These are phyloP conservation scores for Candida nitratophila DNA, from an alignment of 805 yeast species.

Conservation along the genomic window DNA sequence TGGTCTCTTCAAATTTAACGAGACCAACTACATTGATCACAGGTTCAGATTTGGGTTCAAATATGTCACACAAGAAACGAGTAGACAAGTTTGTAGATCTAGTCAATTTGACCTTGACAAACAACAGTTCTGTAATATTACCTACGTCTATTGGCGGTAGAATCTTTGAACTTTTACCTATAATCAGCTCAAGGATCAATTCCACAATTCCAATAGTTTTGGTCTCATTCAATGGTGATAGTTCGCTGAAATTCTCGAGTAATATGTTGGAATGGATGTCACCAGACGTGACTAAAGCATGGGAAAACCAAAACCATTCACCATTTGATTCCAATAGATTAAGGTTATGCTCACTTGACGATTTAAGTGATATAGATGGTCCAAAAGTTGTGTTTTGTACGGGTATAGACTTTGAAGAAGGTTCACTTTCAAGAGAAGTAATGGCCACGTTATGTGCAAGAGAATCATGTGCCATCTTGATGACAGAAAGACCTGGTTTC, in stretches of 20 bases:
- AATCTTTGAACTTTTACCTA: constrained; percentile 65
- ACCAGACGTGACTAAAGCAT: constrained; percentile 70
- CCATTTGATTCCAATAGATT: constrained; percentile 68
- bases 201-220: constrained; percentile 58
- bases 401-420: constrained; percentile 57
- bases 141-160: constrained; percentile 82
- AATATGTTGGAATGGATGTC: constrained; percentile 97
- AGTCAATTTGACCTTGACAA: constrained; percentile 57
- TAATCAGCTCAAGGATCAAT: constrained; percentile 15
- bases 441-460: constrained; percentile 51
- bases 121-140: constrained; percentile 74
- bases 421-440: constrained; percentile 50
- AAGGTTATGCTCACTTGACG: constrained; percentile 49
- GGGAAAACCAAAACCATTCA: constrained; percentile 70
- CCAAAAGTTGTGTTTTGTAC: constrained; percentile 79
- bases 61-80: constrained; percentile 53
- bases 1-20: constrained; percentile 48
- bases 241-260: constrained; percentile 72
- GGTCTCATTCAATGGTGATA: constrained; percentile 72
- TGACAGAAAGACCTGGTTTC: constrained; percentile 59
- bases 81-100: constrained; percentile 56
- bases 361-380: constrained; percentile 48
- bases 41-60: constrained; percentile 60
- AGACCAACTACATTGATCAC: constrained; percentile 84
- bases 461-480: constrained; percentile 60